phyloP scores from a whole-genome alignment of 768 basidiomycete genomes.

The Mycena venus region DNA sequence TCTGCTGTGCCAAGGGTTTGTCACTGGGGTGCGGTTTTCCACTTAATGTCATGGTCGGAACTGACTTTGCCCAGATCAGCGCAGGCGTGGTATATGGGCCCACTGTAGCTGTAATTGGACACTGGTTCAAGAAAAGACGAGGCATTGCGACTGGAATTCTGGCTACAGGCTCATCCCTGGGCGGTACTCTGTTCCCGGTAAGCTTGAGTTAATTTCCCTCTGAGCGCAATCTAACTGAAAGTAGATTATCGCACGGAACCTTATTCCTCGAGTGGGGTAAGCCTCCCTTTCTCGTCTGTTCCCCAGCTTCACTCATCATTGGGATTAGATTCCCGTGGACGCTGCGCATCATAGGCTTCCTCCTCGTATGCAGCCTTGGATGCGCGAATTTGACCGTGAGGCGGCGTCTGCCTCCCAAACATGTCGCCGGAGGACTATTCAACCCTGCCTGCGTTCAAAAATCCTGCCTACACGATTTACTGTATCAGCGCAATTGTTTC shows the following conservation, averaged over 20 bases:
- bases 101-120: slow-evolving; percentile 62
- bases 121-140: slow-evolving; percentile 74
- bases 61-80: slow-evolving; percentile 38
- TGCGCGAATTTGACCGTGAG: slow-evolving; percentile 62
- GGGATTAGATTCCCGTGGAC: slow-evolving; percentile 74
- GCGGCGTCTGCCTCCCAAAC: slow-evolving; percentile 67
- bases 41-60: background rate
- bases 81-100: slow-evolving; percentile 66
- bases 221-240: background rate
- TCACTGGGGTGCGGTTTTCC: slow-evolving; percentile 62
- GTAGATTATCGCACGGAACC: slow-evolving; percentile 61
- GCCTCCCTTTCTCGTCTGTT: slow-evolving; percentile 21
- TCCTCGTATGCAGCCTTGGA: slow-evolving; percentile 62
- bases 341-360: slow-evolving; percentile 74
- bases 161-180: slow-evolving; percentile 69
- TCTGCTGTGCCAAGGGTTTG: slow-evolving; percentile 79
- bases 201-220: background rate
- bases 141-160: slow-evolving; percentile 67
- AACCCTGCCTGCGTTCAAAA: slow-evolving; percentile 57
- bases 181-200: slow-evolving; percentile 71
- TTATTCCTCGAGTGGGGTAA: slow-evolving; percentile 69
- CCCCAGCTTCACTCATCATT: background rate
- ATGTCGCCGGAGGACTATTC: slow-evolving; percentile 66
- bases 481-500: slow-evolving; percentile 66
- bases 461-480: slow-evolving; percentile 66